A percentile compares a stretch with the other conserved stretches of the same genome.
These are phyloP conservation scores for Sonneratia caseolaris DNA, from an alignment of 345 rosid genomes.

Conservation along the genomic window DNA sequence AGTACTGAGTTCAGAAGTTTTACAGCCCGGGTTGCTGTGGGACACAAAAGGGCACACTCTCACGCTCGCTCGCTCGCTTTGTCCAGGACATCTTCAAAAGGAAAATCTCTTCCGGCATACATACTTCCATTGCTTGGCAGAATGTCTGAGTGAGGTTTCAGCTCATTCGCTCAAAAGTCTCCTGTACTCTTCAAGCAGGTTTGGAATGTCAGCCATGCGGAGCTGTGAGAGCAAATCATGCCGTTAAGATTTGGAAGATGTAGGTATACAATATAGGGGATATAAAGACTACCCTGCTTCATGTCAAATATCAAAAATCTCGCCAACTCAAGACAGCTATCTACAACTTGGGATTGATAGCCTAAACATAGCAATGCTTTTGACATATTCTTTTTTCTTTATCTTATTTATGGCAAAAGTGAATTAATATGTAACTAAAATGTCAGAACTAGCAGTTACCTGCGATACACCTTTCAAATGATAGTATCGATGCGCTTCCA, in stretches of 20 bases:
- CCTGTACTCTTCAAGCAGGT: slow-evolving; percentile 68
- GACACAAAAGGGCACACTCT: neutral
- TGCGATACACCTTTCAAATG: slow-evolving; percentile 69
- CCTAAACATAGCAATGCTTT: neutral
- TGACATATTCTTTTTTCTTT: no score
- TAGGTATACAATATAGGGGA: neutral
- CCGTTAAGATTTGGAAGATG: neutral
- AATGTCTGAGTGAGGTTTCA: neutral
- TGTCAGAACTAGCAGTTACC: slow-evolving; percentile 31
- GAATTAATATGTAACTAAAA: neutral
- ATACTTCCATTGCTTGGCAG: neutral
- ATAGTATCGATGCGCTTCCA: slow-evolving; percentile 50
- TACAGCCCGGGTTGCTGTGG: neutral
- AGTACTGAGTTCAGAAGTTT: neutral
- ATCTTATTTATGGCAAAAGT: neutral
- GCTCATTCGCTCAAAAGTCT: slow-evolving; percentile 31
- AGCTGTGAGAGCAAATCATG: slow-evolving; percentile 39
- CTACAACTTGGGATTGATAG: neutral
- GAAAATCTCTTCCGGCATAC: no score
- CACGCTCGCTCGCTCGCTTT: no score
- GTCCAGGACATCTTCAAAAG: no score
- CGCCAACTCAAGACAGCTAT: neutral
- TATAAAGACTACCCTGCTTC: neutral
- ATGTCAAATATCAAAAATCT: neutral
- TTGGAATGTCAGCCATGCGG: slow-evolving; percentile 68